A percentile compares a stretch with the other conserved stretches of the same genome.
Evolutionary conservation across 1,284 basidiomycete species (phyloP).

Genomic region (Veloboletus limbatus): DNA sequence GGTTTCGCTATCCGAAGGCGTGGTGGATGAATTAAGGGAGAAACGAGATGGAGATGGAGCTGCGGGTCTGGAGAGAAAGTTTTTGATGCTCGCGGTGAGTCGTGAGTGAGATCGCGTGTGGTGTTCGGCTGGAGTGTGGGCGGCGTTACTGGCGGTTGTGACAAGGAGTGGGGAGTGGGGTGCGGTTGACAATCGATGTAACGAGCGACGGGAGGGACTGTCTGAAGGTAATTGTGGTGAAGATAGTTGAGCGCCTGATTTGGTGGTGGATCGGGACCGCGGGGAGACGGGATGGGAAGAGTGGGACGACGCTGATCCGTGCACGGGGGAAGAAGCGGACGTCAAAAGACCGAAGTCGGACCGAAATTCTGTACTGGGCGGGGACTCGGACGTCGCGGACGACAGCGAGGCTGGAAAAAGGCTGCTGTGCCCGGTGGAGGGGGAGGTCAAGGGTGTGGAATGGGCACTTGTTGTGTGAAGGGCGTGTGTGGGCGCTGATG

Average conservation of each 20-base stretch:
- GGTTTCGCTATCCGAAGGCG: constrained; percentile 12
- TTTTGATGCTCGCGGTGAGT: constrained; percentile 29
- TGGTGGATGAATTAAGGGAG: constrained; percentile 19
- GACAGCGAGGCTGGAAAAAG: constrained; percentile 22
- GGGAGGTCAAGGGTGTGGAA: constrained; percentile 29
- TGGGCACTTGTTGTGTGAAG: constrained; percentile 19
- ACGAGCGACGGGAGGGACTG: neutral
- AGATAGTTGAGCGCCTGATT: constrained; percentile 17
- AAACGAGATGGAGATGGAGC: constrained; percentile 22
- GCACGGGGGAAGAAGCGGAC: constrained; percentile 11
- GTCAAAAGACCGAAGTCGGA: constrained; percentile 22
- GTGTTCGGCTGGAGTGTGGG: constrained; percentile 9
- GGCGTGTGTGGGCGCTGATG: neutral
- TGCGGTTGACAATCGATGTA: constrained; percentile 17
- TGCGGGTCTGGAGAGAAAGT: constrained; percentile 21
- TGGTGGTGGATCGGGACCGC: constrained; percentile 16
- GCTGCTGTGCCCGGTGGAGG: constrained; percentile 25
- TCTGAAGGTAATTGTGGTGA: neutral
- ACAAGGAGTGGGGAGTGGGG: constrained; percentile 6
- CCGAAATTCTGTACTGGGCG: constrained; percentile 8
- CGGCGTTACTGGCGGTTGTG: neutral
- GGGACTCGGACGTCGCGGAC: constrained; percentile 31
- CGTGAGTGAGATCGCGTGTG: constrained; percentile 21
- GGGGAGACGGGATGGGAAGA: constrained; percentile 15
- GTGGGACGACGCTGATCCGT: constrained; percentile 16